Percentiles rank a stretch among this genome's conserved stretches.
Evolutionary conservation across 2,329 filamentous ascomycete species (phyloP).

Genomic region (Exophiala mesophila): DNA sequence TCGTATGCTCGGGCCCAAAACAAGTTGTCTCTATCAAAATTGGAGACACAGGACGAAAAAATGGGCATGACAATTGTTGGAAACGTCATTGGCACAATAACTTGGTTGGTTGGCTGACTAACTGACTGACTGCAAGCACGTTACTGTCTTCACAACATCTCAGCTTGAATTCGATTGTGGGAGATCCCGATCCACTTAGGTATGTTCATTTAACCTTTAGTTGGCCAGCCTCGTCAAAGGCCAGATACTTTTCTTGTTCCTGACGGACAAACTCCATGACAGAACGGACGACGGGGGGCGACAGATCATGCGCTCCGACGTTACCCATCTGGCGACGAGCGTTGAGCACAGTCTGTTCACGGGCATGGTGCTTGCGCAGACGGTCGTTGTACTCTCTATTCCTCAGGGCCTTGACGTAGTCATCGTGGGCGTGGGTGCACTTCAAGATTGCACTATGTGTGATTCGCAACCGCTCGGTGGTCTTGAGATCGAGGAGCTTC

Average conservation of each 20-base stretch:
- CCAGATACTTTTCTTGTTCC: slow-evolving; percentile 3
- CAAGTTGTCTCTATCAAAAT: too few species aligned
- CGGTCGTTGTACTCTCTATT: slow-evolving; percentile 2
- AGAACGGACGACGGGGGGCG: slow-evolving; percentile 6
- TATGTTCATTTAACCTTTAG: too few species aligned
- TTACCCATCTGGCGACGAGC: slow-evolving; percentile 17
- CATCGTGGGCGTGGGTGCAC: slow-evolving; percentile 12
- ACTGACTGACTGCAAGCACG: too few species aligned
- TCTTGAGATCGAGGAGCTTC: slow-evolving; percentile 13
- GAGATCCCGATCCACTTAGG: too few species aligned
- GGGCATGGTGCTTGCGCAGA: not conserved
- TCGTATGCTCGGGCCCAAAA: too few species aligned
- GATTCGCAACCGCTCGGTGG: slow-evolving; percentile 6
- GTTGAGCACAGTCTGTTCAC: slow-evolving; percentile 3
- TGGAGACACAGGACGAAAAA: too few species aligned
- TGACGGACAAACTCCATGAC: slow-evolving; percentile 9
- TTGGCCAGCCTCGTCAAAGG: slow-evolving; percentile 2
- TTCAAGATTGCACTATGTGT: slow-evolving; percentile 14
- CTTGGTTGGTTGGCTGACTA: too few species aligned
- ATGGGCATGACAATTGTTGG: too few species aligned
- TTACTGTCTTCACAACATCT: too few species aligned
- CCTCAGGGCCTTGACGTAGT: slow-evolving; percentile 11
- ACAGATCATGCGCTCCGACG: slow-evolving; percentile 5
- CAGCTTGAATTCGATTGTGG: too few species aligned
- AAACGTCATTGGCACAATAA: too few species aligned